Percentiles rank a stretch among this genome's conserved stretches.
Evolutionary conservation across 192 early-diverging fungal species (phyloP).

Genomic region (Endogone sp.): DNA sequence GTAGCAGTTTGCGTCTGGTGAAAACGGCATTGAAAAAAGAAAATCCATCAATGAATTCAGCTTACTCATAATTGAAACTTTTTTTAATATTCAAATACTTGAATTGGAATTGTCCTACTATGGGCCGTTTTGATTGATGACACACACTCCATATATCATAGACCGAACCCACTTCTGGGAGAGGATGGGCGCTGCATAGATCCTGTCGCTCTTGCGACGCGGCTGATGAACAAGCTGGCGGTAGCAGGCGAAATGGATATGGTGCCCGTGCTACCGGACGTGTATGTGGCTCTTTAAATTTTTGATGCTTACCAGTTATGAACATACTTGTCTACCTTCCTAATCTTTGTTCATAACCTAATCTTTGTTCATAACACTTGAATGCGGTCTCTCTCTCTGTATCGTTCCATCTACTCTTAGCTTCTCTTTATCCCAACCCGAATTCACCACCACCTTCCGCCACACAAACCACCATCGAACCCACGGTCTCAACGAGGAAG

Average conservation of each 20-base stretch:
- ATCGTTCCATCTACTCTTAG: neutral
- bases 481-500: neutral
- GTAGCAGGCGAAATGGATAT: constrained; percentile 15
- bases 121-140: too few relatives aligned
- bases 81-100: too few relatives aligned
- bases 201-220: constrained; percentile 46
- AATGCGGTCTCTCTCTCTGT: neutral
- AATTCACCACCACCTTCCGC: neutral
- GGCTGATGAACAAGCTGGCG: constrained; percentile 37
- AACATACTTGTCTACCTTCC: neutral
- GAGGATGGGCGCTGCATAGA: constrained; percentile 56
- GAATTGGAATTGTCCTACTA: too few relatives aligned
- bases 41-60: too few relatives aligned
- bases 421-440: neutral
- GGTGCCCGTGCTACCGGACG: constrained; percentile 17
- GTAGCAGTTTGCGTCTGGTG: too few relatives aligned
- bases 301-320: neutral
- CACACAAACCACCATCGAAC: neutral
- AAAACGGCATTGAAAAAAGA: too few relatives aligned
- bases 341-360: neutral
- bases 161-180: constrained; percentile 48
- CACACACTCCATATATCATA: too few relatives aligned
- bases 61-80: too few relatives aligned
- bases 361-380: neutral
- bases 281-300: constrained; percentile 12